A percentile compares a stretch with the other conserved stretches of the same genome.
phyloP scores from a whole-genome alignment of 2,329 filamentous ascomycete genomes.

The Tolypocladium ovalisporum region DNA sequence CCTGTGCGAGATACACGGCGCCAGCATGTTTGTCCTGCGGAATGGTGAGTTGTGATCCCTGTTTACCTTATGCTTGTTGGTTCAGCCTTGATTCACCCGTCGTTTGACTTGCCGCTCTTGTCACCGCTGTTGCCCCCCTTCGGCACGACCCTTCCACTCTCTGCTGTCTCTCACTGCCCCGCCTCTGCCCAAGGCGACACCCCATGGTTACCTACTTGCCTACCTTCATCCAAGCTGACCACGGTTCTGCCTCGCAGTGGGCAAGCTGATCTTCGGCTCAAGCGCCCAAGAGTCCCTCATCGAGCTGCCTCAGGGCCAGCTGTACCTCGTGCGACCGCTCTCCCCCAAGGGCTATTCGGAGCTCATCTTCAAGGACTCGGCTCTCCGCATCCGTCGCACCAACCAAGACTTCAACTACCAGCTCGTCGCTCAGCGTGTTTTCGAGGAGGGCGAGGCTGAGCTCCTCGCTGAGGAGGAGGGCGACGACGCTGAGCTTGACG shows the following conservation, averaged over 20 bases:
- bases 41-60: slow-evolving; percentile 25
- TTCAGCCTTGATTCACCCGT: neutral
- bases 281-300: slow-evolving; percentile 85
- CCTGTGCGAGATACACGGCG: neutral
- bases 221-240: neutral
- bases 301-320: slow-evolving; percentile 88
- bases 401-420: slow-evolving; percentile 96
- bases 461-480: slow-evolving; percentile 80
- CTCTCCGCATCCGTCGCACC: slow-evolving; percentile 82
- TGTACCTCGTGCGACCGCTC: slow-evolving; percentile 89
- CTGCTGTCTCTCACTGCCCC: neutral
- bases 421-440: slow-evolving; percentile 88
- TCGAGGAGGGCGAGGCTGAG: slow-evolving; percentile 95
- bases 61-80: neutral
- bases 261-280: slow-evolving; percentile 85
- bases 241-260: slow-evolving; percentile 42
- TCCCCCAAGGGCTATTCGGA: slow-evolving; percentile 98
- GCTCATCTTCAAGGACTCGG: slow-evolving; percentile 96
- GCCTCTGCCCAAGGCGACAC: neutral
- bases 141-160: neutral
- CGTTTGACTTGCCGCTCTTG: neutral
- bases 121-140: neutral
- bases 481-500: slow-evolving; percentile 67
- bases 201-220: neutral
- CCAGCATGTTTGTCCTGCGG: slow-evolving; percentile 30